Evolutionary conservation across 768 basidiomycete genomes (phyloP).

Genomic region (Suillus sp.): DNA sequence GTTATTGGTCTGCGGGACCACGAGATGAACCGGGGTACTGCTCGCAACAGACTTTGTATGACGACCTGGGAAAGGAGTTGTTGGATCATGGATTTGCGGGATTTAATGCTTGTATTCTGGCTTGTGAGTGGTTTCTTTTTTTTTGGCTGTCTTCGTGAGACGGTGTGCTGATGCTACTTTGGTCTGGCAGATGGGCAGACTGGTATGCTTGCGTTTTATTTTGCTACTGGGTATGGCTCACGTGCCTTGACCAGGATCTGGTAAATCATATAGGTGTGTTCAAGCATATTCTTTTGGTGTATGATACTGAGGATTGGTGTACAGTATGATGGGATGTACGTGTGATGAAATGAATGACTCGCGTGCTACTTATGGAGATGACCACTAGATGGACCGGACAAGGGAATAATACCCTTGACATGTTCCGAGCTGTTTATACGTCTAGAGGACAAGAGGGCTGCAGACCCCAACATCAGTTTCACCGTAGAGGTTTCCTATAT

Average conservation of each 20-base stretch:
- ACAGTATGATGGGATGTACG: constrained; percentile 95
- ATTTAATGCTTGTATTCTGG: constrained; percentile 98
- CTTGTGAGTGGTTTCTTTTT: constrained; percentile 68
- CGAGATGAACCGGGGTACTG: constrained; percentile 90
- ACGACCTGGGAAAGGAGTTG: constrained; percentile 92
- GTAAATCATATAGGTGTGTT: constrained; percentile 87
- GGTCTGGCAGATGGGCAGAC: constrained; percentile 70
- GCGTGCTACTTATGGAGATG: constrained; percentile 13
- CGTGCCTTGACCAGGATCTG: constrained; percentile 59
- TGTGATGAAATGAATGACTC: constrained; percentile 26
- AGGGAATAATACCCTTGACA: constrained; percentile 96
- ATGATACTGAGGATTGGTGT: background rate
- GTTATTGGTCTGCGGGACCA: constrained; percentile 94
- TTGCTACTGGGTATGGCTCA: constrained; percentile 10
- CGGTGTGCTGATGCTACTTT: constrained; percentile 5
- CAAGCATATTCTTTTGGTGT: background rate
- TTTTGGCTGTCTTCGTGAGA: background rate
- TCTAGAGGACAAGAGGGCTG: constrained; percentile 62
- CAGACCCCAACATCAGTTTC: constrained; percentile 72
- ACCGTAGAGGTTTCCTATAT: constrained; percentile 99
- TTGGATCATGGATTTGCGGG: constrained; percentile 95
- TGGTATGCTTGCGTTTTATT: constrained; percentile 45
- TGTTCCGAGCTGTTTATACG: constrained; percentile 91
- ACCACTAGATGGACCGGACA: constrained; percentile 81
- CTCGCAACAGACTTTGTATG: constrained; percentile 91